Percentiles rank a stretch among this genome's conserved stretches.
phyloP scores from a whole-genome alignment of 1,284 basidiomycete genomes.

The Butyriboletus appendiculatus region DNA sequence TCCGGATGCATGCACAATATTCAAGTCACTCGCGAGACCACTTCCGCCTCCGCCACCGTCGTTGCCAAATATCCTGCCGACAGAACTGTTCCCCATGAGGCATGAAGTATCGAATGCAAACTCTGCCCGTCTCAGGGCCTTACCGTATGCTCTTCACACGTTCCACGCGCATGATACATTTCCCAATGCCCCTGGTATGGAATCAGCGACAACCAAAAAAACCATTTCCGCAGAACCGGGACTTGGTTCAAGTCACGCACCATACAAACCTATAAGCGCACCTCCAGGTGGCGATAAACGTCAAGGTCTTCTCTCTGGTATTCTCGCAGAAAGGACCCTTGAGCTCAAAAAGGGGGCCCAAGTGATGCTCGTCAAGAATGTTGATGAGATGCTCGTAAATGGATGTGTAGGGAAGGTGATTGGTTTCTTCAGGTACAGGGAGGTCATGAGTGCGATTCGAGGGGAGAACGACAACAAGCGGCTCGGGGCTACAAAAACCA shows the following conservation, averaged over 20 bases:
- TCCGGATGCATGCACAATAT: slow-evolving; percentile 34
- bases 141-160: slow-evolving; percentile 25
- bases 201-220: background rate
- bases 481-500: slow-evolving; percentile 13
- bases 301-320: slow-evolving; percentile 49
- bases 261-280: slow-evolving; percentile 14
- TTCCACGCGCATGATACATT: slow-evolving; percentile 40
- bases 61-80: slow-evolving; percentile 36
- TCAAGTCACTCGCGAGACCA: slow-evolving; percentile 47
- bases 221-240: background rate
- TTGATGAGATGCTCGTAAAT: slow-evolving; percentile 75
- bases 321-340: slow-evolving; percentile 53
- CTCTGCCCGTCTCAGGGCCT: slow-evolving; percentile 32
- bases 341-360: slow-evolving; percentile 57
- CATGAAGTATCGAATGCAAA: slow-evolving; percentile 40
- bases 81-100: slow-evolving; percentile 41
- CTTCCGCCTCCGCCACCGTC: slow-evolving; percentile 24
- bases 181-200: slow-evolving; percentile 8
- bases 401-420: slow-evolving; percentile 71
- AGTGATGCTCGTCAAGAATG: slow-evolving; percentile 78
- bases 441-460: slow-evolving; percentile 18
- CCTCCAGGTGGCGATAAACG: slow-evolving; percentile 34
- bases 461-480: slow-evolving; percentile 25
- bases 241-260: background rate
- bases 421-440: slow-evolving; percentile 45